Evolutionary conservation across 768 basidiomycete species (phyloP).

Genomic region (Favolaschia claudopus): DNA sequence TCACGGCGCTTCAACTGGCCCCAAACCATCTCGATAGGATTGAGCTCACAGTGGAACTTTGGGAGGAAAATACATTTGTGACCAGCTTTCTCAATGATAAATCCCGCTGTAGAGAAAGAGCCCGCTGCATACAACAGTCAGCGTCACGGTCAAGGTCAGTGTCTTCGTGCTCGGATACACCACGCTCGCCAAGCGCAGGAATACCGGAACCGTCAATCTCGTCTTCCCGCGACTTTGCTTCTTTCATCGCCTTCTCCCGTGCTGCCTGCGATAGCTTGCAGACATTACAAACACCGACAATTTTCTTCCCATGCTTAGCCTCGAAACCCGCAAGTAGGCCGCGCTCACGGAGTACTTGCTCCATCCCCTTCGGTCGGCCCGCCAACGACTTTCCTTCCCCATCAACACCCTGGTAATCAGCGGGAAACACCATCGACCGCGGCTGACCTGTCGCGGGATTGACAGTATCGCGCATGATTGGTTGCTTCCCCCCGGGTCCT

Average conservation of each 20-base stretch:
- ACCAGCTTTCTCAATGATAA: slow-evolving; percentile 16
- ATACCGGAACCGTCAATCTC: neutral
- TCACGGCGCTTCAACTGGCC: slow-evolving; percentile 9
- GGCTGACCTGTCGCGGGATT: slow-evolving; percentile 2
- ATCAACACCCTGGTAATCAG: neutral
- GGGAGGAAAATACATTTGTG: slow-evolving; percentile 15
- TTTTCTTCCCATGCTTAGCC: neutral
- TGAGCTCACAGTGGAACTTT: slow-evolving; percentile 14
- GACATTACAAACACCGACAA: neutral
- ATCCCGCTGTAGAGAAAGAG: neutral
- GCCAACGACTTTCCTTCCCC: neutral
- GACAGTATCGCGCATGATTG: slow-evolving; percentile 10
- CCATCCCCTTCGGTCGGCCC: slow-evolving; percentile 15
- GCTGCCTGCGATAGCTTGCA: slow-evolving; percentile 15
- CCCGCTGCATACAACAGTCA: slow-evolving; percentile 18
- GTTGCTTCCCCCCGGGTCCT: neutral
- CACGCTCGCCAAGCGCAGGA: neutral
- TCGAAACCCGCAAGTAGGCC: neutral
- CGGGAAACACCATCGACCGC: slow-evolving; percentile 1
- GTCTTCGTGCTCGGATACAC: slow-evolving; percentile 1
- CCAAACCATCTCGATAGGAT: slow-evolving; percentile 17
- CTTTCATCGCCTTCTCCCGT: slow-evolving; percentile 10
- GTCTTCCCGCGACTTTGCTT: slow-evolving; percentile 4
- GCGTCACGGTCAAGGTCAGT: neutral
- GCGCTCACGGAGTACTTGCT: slow-evolving; percentile 15